These are phyloP conservation scores for Xylariales sp. DNA, from an alignment of 2,329 filamentous ascomycete species.

Conservation along the genomic window DNA sequence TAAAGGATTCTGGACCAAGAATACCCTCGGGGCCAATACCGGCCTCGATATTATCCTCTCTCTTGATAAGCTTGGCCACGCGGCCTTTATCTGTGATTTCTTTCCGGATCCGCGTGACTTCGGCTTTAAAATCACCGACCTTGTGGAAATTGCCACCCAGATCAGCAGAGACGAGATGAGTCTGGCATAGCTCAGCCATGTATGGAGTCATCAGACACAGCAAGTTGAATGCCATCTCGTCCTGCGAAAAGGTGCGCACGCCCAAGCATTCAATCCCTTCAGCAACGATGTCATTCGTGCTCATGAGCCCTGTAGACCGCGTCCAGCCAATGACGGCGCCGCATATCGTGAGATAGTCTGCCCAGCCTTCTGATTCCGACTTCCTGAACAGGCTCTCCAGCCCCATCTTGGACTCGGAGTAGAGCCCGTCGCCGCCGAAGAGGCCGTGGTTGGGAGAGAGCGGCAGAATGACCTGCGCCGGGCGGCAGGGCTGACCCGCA, in stretches of 20 bases:
- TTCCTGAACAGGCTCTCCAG: conserved; percentile 29
- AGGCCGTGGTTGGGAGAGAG: conserved; percentile 38
- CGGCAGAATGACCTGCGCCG: conserved; percentile 33
- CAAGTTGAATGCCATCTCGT: conserved; percentile 37
- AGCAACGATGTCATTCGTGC: conserved; percentile 32
- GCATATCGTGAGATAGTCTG: conserved; percentile 30
- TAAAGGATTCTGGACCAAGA: too few species aligned
- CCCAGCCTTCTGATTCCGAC: conserved; percentile 30
- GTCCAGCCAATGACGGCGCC: conserved; percentile 41
- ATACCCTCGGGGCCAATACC: too few species aligned
- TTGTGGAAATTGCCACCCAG: conserved; percentile 30
- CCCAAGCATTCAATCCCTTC: conserved; percentile 25
- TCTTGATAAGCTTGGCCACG: too few species aligned
- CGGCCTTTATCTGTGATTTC: too few species aligned
- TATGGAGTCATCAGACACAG: conserved; percentile 24
- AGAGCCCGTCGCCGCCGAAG: conserved; percentile 37
- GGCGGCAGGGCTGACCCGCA: too few species aligned
- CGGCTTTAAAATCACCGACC: too few species aligned
- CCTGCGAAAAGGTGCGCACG: conserved; percentile 31
- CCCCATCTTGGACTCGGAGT: conserved; percentile 37
- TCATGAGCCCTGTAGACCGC: conserved; percentile 37
- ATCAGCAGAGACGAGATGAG: conserved; percentile 30
- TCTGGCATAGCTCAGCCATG: conserved; percentile 23
- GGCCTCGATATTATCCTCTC: too few species aligned
- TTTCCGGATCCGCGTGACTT: too few species aligned